Base-by-base conservation (phyloP, 1,139 yeast genomes). In the Taphrina betulina region DNA sequence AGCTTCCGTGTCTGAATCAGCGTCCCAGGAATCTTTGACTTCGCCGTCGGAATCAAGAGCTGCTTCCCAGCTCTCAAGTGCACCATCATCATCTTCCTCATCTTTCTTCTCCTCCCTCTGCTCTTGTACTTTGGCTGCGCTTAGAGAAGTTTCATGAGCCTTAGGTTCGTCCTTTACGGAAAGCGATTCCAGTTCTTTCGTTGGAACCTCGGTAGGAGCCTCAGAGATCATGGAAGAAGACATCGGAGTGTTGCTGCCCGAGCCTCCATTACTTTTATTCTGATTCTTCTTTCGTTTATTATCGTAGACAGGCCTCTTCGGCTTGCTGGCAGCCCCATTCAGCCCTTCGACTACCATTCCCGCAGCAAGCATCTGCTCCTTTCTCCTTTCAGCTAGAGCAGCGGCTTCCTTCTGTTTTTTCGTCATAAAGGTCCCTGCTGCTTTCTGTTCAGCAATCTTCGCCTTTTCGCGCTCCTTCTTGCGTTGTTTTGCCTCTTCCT, bases 371-470 rank as follows among this genome's bases (percentile, higher is more conserved):
- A 92, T 77, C 65, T 85, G 92, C 64, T 86, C 84, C 71, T 95
- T 86, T 74, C 97, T 87, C 69, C 86, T 85, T 68, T 92, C 97
- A 67, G 83, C 81, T 46, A 83, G 72, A 58, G 83, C 86, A 75
- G 86, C 85, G 69, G 89, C 95, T 71, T 90, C 96, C 72, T 86
- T 88, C 75, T 92, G 98, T 69, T 90, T 92, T 75, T 87, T 92
- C 60, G 96, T 86, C 68, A 74, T 65, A 16, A 71, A 69, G 59
- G 73, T 92, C 67, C 99, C 99, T 71, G 90, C 96, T 23, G 96
- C 95, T 73, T 87, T 86, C 80, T 67, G 82, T 67, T 92, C 96
- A 67, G 83, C 92, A 67, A 87, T 95, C 70, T 82, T 88, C 74
- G 83, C 86, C 43, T 78, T 79, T 60, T 79, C 83, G 70, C 75